Base-by-base conservation (phyloP, 495 filamentous ascomycete species). In the Neurospora discreta region DNA sequence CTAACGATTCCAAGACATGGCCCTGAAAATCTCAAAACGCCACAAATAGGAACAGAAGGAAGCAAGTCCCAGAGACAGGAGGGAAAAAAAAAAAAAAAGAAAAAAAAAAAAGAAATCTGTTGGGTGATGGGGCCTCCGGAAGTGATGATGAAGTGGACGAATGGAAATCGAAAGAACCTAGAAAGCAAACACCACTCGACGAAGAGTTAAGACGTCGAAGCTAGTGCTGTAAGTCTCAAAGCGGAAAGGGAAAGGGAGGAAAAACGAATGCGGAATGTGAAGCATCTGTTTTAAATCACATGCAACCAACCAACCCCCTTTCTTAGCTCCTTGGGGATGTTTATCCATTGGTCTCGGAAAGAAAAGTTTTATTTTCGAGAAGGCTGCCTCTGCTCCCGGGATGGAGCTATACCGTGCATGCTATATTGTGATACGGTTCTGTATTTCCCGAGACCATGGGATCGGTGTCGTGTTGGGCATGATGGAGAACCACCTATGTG, bases 391-490 rank as follows among this genome's bases (percentile, higher is more conserved):
- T 36, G 23, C 23, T 30, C 52, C 30, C 26, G 52, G 26, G 26
- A 65, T 16, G 52, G 46, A 58, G 46, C 46, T 13, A 26, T 46
- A 3, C 46, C 23, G 11, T 33, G 52, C 18, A 65, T 8, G 46
- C 46, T 13, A 30, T 52, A 4, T 23, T 13, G 11, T 33, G 52
- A 65, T 26, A 65, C 26, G 33, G 26, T 65, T 33, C 52, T 20
- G 46, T 58, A 20, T 58, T 71, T 52, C 74, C 77, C 77, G 68
- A 52, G 68, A 70, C 67, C 44, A 43, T 74, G 74, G 72, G 69
- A 77, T 77, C 71, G 72, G 72, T 68, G 72, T 16, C 3, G 52
- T 65, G 52, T 65, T 65, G 46, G 46, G 46, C 23, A n/a, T 5
- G 33, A 65, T 33, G 52, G 26, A 33, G 26, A 60, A 33, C n/a